Base-by-base conservation (phyloP, 164 flowering plant species). In the Aristolochia contorta region DNA sequence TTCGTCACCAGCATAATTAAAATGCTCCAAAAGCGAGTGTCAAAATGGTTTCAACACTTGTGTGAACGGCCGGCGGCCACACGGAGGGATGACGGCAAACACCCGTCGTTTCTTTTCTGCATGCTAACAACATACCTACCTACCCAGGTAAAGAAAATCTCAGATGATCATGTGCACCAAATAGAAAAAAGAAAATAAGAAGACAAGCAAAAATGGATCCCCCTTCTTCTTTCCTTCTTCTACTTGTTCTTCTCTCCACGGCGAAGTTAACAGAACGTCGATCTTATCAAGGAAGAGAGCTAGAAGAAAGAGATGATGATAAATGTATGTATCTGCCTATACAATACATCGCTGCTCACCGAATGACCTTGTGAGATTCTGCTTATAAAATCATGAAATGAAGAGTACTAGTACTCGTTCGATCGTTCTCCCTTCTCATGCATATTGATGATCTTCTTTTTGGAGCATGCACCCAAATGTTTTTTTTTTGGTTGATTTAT, bases 281-380 rank as follows among this genome's bases (percentile, higher is more conserved):
- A 53, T 53, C 30, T 53, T 9, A 53, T 53, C 21, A 16, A 53
- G 23, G 30, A 23, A 56, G 58, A 56, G 45, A 55, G 24, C 19
- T 1, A 33, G 25, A 55, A 30, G 30, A 23, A 54, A 24, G 57
- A 54, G 56, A 53, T 5, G 56, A 22, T 23, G 41, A 62, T 53
- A 22, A 15, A 37, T 45, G 37, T 6, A 21, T 22, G n/a, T 33
- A n/a, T 62, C 46, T 62, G 51, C 67, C 69, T 69, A 71, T 67
- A 69, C 69, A 71, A 27, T 27, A 27, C 5, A n/a, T n/a, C n/a
- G n/a, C 49, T 62, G 59, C 48, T 46, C 51, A 54, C 13, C 24
- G 30, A 24, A 49, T 54, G 57, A 47, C 37, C 19, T 59, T 33
- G 18, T 49, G 20, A 58, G 37, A 33, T 22, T 33, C 27, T 53